Evolutionary conservation across 371 early-diverging fungal genomes (phyloP).

Genomic region (Rhizomucor miehei): DNA sequence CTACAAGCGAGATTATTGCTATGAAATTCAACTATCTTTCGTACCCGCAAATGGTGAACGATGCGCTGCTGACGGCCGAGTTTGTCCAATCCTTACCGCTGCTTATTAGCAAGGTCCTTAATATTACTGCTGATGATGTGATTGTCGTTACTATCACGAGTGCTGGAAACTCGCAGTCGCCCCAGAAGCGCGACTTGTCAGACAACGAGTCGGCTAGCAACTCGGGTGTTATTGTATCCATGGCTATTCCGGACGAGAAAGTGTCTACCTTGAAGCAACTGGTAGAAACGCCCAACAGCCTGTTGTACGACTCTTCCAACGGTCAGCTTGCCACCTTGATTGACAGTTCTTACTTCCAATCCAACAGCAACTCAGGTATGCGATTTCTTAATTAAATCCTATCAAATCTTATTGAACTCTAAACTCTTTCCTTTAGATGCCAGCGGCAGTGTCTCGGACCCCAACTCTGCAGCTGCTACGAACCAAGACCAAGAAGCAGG

Average conservation of each 20-base stretch:
- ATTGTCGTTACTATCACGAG: constrained; percentile 45
- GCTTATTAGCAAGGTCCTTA: constrained; percentile 24
- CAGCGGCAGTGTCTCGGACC: constrained; percentile 1
- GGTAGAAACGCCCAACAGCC: constrained; percentile 20
- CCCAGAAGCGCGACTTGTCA: constrained; percentile 8
- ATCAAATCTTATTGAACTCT: too few relatives aligned
- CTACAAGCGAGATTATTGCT: constrained; percentile 25
- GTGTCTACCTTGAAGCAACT: constrained; percentile 21
- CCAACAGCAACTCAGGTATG: not conserved
- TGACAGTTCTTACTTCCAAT: constrained; percentile 26
- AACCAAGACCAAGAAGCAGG: not conserved
- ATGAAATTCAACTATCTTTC: constrained; percentile 46
- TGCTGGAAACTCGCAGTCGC: constrained; percentile 7
- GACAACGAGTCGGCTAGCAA: constrained; percentile 4
- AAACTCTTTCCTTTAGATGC: too few relatives aligned
- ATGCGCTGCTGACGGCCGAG: constrained; percentile 42
- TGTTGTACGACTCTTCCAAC: constrained; percentile 30
- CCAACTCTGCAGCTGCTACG: not conserved
- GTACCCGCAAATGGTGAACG: constrained; percentile 41
- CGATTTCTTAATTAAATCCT: too few relatives aligned
- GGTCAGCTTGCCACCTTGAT: constrained; percentile 40
- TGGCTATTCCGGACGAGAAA: constrained; percentile 30
- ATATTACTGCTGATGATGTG: constrained; percentile 33
- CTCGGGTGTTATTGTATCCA: constrained; percentile 34
- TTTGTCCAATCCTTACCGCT: constrained; percentile 43